Evolutionary conservation across 441 rosid species (phyloP).

Genomic region (Pelargonium myrrhifolium): DNA sequence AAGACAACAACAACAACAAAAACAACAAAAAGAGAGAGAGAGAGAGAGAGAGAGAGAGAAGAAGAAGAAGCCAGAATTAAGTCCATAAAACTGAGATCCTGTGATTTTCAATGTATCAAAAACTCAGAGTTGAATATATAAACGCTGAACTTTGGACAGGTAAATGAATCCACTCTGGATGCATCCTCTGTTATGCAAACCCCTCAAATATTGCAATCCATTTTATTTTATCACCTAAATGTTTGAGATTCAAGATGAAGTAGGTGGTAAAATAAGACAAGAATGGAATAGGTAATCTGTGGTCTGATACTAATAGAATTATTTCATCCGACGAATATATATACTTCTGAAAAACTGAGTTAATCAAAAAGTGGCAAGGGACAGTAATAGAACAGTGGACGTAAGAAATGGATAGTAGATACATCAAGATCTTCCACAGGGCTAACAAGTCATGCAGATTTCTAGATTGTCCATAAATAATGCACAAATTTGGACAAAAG

Average conservation of each 20-base stretch:
- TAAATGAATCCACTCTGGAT: too few relatives aligned
- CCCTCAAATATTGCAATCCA: not conserved
- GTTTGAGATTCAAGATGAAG: not conserved
- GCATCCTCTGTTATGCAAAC: not conserved
- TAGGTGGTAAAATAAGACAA: not conserved
- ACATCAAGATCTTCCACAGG: not conserved
- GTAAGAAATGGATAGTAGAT: not conserved
- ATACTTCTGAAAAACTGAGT: too few relatives aligned
- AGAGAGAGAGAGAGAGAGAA: too few relatives aligned
- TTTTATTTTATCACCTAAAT: not conserved
- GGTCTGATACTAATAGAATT: too few relatives aligned
- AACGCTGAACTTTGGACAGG: not conserved
- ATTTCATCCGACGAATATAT: too few relatives aligned
- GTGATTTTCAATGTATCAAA: not conserved
- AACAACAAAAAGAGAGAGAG: too few relatives aligned
- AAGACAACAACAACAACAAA: too few relatives aligned
- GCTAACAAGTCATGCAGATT: not conserved
- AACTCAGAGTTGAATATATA: not conserved
- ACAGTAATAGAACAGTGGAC: too few relatives aligned
- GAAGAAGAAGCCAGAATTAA: not conserved
- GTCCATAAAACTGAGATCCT: not conserved
- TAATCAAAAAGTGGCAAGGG: too few relatives aligned
- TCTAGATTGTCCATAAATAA: not conserved
- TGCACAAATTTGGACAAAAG: not conserved
- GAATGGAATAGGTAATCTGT: too few relatives aligned